Base-by-base conservation (phyloP, 306 rosid species). In the Corylus americana region DNA sequence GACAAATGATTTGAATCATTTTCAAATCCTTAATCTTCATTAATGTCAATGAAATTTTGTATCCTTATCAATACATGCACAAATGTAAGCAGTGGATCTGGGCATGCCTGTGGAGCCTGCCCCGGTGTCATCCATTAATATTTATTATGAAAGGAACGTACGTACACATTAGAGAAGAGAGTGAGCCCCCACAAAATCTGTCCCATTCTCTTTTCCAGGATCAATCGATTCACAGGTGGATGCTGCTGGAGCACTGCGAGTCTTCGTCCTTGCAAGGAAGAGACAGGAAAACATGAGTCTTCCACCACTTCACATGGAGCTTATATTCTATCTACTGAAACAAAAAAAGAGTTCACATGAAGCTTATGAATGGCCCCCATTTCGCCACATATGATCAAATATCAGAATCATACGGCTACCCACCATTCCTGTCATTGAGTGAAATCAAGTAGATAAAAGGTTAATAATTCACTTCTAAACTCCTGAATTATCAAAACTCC, bases 281-380 rank as follows among this genome's bases (percentile, higher is more conserved):
- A 68, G 85, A 82, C 81, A 72, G 69, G 20, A 4, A 18, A 29
- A 14, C 69, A 22, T 70, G 17, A 58, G 45, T 49, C 61, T 17
- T 72, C 25, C 48, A 51, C 25, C 48, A 51, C 81, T 76, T 77
- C 85, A 81, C 84, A 81, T 81, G 84, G 11, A 31, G 80, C 17
- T 49, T 61, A 59, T n/a, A 22, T 55, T 14, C 4, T 14, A 3
- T 25, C 4, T 9, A 25, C 25, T 8, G 5, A 2, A 58, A 22
- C 9, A 13, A 27, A 63, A 11, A 11, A 13, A 63, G 42, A 12
- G 70, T 61, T 80, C 53, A 69, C 35, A 75, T 50, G 72, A 31
- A 17, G 51, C 51, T 67, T 47, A 37, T 37, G 42, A 12, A 63
- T 63, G 70, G 9, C 5, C 18, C 18, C 39, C 20, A 6, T 4